phyloP scores from a whole-genome alignment of 345 rosid species.

The Gossypium sturtianum region DNA sequence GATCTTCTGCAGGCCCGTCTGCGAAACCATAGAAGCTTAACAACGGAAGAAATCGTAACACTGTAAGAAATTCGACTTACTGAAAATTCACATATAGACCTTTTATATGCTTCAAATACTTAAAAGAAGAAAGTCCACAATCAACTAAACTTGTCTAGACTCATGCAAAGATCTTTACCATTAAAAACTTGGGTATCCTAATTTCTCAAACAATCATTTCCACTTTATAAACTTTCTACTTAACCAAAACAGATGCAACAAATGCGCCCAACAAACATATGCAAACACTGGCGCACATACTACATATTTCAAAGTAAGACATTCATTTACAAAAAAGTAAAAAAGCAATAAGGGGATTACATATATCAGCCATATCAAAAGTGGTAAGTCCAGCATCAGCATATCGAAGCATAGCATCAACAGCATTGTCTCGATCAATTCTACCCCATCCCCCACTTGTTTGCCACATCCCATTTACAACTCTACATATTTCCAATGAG shows the following conservation, averaged over 20 bases:
- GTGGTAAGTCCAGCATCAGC: conserved; percentile 49
- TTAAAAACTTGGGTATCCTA: neutral
- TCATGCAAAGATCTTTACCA: neutral
- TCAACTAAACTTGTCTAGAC: conserved; percentile 1
- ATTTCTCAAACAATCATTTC: conserved; percentile 6
- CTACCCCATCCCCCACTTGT: conserved; percentile 59
- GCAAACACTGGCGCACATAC: neutral
- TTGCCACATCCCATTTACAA: conserved; percentile 74
- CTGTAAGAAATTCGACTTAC: neutral
- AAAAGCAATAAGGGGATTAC: conserved; percentile 20
- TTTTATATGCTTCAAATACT: neutral
- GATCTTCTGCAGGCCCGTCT: conserved; percentile 98
- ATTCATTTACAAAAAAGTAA: neutral
- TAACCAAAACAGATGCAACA: neutral
- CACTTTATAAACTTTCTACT: neutral
- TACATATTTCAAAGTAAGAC: neutral
- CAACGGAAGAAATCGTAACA: neutral
- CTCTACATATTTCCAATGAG: conserved; percentile 40
- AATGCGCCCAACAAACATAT: neutral
- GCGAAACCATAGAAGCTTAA: conserved; percentile 1
- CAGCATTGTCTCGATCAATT: conserved; percentile 37
- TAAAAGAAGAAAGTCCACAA: neutral
- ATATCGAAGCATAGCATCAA: conserved; percentile 51
- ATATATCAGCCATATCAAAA: conserved; percentile 64
- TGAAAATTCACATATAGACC: neutral